Conservation (phyloP, 768 basidiomycete species). For the Cyclocybe aegerita region DNA sequence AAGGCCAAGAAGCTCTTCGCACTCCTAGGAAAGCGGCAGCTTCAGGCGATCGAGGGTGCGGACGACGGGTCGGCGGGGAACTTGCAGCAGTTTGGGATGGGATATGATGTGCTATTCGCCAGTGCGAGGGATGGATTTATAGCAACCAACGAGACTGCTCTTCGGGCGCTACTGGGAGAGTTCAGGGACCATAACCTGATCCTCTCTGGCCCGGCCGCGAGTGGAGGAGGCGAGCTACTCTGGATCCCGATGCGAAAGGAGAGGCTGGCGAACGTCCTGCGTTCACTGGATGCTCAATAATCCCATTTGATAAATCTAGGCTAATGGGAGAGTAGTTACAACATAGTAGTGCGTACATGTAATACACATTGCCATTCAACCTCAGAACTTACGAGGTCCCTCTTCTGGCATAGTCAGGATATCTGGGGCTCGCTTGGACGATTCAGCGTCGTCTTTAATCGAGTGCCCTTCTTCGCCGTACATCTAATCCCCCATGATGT, state of each 20-base stretch:
- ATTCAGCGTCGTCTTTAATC: constrained; percentile 10
- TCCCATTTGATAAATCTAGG: no score
- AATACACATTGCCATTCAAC: neutral
- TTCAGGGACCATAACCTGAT: constrained; percentile 91
- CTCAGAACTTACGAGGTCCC: constrained; percentile 3
- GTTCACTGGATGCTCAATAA: constrained; percentile 6
- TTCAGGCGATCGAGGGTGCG: constrained; percentile 55
- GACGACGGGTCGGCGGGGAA: constrained; percentile 32
- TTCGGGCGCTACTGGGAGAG: constrained; percentile 81
- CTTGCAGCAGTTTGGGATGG: constrained; percentile 54
- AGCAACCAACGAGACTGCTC: constrained; percentile 83
- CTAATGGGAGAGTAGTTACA: no score
- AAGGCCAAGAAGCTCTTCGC: constrained; percentile 84
- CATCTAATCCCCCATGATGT: neutral
- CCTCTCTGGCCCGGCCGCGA: constrained; percentile 44
- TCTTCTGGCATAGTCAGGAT: constrained; percentile 4
- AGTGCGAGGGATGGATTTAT: constrained; percentile 81
- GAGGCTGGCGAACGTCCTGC: constrained; percentile 51
- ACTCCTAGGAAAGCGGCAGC: constrained; percentile 67
- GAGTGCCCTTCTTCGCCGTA: constrained; percentile 2
- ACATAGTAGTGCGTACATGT: neutral
- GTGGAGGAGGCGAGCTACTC: constrained; percentile 58
- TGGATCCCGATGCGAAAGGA: constrained; percentile 91
- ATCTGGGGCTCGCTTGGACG: constrained; percentile 6
- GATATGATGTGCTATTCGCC: constrained; percentile 69